Conservation (phyloP, 306 rosid species). For the Boehmeria nivea region DNA sequence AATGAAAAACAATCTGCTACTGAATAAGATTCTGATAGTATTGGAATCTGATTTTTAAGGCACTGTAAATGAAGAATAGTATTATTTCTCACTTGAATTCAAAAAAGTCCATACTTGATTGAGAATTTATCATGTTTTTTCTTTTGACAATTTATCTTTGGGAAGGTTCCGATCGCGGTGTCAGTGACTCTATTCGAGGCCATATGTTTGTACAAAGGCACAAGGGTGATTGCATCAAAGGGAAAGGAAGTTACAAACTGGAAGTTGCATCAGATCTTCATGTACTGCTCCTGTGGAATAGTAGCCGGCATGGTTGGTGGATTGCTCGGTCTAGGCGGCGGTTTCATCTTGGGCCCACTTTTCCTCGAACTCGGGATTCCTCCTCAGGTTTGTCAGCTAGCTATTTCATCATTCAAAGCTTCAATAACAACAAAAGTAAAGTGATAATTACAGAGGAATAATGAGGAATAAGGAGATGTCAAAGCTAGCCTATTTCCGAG, state of each 20-base stretch:
- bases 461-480: too few relatives aligned
- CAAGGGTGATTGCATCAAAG: conserved; percentile 66
- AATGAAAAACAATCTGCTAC: too few relatives aligned
- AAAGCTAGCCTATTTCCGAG: too few relatives aligned
- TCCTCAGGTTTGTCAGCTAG: conserved; percentile 61
- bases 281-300: conserved; percentile 60
- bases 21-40: too few relatives aligned
- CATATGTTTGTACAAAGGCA: conserved; percentile 59
- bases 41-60: too few relatives aligned
- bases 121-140: background rate
- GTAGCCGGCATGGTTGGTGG: conserved; percentile 78
- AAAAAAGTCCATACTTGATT: too few relatives aligned
- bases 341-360: conserved; percentile 78
- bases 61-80: too few relatives aligned
- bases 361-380: conserved; percentile 82
- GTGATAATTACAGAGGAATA: too few relatives aligned
- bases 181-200: conserved; percentile 68
- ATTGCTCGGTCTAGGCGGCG: conserved; percentile 76
- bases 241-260: conserved; percentile 70
- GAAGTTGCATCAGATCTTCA: conserved; percentile 53
- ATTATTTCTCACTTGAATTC: too few relatives aligned
- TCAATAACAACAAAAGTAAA: too few relatives aligned
- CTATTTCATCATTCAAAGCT: too few relatives aligned
- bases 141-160: background rate
- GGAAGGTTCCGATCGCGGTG: conserved; percentile 66